Percentiles rank a stretch among this genome's conserved stretches.
Evolutionary conservation across 2,329 filamentous ascomycete species (phyloP).

Genomic region (Fusarium equiseti): DNA sequence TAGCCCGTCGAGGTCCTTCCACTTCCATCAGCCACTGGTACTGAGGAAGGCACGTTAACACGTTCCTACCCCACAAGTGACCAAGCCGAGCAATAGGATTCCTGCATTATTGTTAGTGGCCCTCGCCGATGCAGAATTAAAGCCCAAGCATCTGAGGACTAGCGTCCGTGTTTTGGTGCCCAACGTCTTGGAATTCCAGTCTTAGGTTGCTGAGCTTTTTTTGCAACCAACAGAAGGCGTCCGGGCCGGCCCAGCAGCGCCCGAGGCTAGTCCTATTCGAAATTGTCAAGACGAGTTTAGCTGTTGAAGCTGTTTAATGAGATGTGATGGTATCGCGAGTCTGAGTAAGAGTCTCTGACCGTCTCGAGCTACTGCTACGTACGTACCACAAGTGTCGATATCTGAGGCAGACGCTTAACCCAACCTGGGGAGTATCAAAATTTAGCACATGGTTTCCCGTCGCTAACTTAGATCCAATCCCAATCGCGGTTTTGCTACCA

Average conservation of each 20-base stretch:
- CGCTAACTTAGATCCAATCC: slow-evolving; percentile 31
- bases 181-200: slow-evolving; percentile 39
- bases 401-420: slow-evolving; percentile 6
- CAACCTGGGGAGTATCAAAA: slow-evolving; percentile 30
- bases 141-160: slow-evolving; percentile 37
- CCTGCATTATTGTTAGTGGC: slow-evolving; percentile 40
- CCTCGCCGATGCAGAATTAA: slow-evolving; percentile 44
- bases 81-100: slow-evolving; percentile 45
- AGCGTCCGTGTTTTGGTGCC: slow-evolving; percentile 48
- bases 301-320: slow-evolving; percentile 18
- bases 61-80: slow-evolving; percentile 42
- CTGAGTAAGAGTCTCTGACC: slow-evolving; percentile 25
- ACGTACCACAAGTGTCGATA: slow-evolving; percentile 34
- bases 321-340: slow-evolving; percentile 18
- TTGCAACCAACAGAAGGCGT: slow-evolving; percentile 31
- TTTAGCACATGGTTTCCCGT: slow-evolving; percentile 43
- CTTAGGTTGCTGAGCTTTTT: slow-evolving; percentile 37
- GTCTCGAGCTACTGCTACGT: slow-evolving; percentile 9
- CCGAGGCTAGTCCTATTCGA: slow-evolving; percentile 40
- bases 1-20: slow-evolving; percentile 7
- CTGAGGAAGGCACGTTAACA: slow-evolving; percentile 24
- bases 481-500: slow-evolving; percentile 16
- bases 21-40: slow-evolving; percentile 24
- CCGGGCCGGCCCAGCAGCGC: slow-evolving; percentile 47
- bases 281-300: slow-evolving; percentile 31